phyloP scores from a whole-genome alignment of 345 rosid genomes.

The Melaleuca alternifolia region DNA sequence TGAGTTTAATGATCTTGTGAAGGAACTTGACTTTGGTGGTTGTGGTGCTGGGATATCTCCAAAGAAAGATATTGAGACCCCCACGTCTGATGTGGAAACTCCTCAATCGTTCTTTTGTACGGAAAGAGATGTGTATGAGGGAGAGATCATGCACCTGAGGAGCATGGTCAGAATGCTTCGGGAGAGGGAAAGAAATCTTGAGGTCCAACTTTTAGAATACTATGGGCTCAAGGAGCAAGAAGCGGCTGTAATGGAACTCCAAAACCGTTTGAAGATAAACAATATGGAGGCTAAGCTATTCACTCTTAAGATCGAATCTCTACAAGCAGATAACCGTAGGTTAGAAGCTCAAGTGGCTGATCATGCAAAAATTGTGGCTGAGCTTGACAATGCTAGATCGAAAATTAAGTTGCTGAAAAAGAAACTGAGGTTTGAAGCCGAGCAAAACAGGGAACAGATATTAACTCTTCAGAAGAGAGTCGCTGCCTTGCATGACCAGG shows the following conservation, averaged over 20 bases:
- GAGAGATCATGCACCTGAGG: conserved; percentile 51
- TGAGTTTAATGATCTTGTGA: conserved; percentile 39
- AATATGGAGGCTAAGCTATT: conserved; percentile 67
- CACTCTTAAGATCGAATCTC: conserved; percentile 57
- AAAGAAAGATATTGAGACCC: conserved; percentile 19
- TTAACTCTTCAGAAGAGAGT: conserved; percentile 55
- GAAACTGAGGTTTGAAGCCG: conserved; percentile 57
- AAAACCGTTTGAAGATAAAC: conserved; percentile 65
- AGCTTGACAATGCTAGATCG: conserved; percentile 51
- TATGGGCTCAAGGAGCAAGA: conserved; percentile 86
- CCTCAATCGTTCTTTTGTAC: conserved; percentile 25
- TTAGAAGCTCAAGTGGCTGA: conserved; percentile 49
- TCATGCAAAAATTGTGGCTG: conserved; percentile 34
- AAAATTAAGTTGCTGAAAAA: conserved; percentile 50
- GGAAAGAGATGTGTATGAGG: conserved; percentile 41
- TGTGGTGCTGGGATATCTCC: conserved; percentile 5
- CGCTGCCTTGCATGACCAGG: conserved; percentile 48
- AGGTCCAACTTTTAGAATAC: conserved; percentile 64
- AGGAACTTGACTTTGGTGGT: conserved; percentile 28
- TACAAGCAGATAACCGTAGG: conserved; percentile 54
- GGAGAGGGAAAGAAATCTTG: conserved; percentile 72
- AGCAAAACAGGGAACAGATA: conserved; percentile 63
- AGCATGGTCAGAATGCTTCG: conserved; percentile 42
- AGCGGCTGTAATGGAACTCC: conserved; percentile 57
- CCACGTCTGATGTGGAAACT: conserved; percentile 21